Conservation (phyloP, 2,329 filamentous ascomycete species). For the Neofusicoccum sp. region DNA sequence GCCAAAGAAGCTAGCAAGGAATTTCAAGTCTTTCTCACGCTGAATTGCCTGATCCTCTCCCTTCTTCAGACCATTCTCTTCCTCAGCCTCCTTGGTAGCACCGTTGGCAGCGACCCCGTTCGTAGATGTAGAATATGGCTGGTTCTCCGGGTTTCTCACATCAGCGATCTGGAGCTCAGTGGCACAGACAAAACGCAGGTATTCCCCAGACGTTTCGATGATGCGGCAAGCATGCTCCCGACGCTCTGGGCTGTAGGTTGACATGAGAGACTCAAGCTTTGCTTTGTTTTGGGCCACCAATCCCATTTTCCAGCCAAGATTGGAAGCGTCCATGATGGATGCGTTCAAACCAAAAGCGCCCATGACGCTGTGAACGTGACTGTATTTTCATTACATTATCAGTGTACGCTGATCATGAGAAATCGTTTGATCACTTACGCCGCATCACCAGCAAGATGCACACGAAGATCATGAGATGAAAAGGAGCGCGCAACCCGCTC, state of each 20-base stretch:
- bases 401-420: background rate
- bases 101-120: background rate
- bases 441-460: slow-evolving; percentile 38
- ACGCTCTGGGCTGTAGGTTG: slow-evolving; percentile 37
- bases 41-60: background rate
- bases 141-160: slow-evolving; percentile 20
- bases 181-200: slow-evolving; percentile 32
- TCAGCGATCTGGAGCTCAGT: slow-evolving; percentile 27
- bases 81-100: background rate
- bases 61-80: slow-evolving; percentile 11
- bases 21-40: slow-evolving; percentile 25
- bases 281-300: slow-evolving; percentile 29
- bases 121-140: background rate
- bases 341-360: slow-evolving; percentile 43
- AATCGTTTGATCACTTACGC: slow-evolving; percentile 29
- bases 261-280: slow-evolving; percentile 28
- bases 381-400: background rate
- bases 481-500: slow-evolving; percentile 38
- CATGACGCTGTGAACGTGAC: slow-evolving; percentile 40
- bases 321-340: slow-evolving; percentile 40
- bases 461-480: slow-evolving; percentile 34
- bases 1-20: slow-evolving; percentile 31
- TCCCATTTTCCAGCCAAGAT: slow-evolving; percentile 42
- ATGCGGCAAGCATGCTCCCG: slow-evolving; percentile 28
- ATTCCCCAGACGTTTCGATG: slow-evolving; percentile 28